A percentile compares a stretch with the other conserved stretches of the same genome.
These are phyloP conservation scores for Colletotrichum sp. DNA, from an alignment of 2,329 filamentous ascomycete genomes.

Conservation along the genomic window DNA sequence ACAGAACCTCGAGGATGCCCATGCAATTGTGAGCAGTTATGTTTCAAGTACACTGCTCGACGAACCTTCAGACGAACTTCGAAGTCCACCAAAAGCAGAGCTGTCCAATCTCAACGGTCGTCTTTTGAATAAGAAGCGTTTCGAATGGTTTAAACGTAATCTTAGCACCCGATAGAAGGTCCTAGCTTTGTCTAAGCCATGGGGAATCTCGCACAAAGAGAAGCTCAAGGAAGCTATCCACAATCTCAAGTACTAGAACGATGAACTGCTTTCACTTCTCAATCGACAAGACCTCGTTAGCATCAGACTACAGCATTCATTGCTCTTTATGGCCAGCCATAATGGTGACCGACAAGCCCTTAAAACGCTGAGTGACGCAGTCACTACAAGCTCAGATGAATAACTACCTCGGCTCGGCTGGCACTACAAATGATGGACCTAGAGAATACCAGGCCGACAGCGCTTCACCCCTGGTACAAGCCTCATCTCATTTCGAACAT, in stretches of 20 bases:
- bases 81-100: not conserved
- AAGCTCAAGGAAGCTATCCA: not conserved
- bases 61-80: not conserved
- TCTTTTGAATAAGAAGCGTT: not conserved
- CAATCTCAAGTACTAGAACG: not conserved
- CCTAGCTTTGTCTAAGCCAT: not conserved
- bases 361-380: not conserved
- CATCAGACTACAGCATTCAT: not conserved
- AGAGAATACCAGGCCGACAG: not conserved
- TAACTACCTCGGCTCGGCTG: not conserved
- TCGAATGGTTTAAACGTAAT: not conserved
- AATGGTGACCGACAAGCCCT: not conserved
- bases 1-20: not conserved
- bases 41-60: not conserved
- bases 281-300: not conserved
- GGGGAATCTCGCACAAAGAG: not conserved
- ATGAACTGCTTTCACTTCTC: not conserved
- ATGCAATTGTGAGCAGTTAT: not conserved
- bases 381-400: not conserved
- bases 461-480: not conserved
- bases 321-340: not conserved
- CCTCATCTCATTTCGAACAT: not conserved
- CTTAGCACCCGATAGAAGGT: not conserved
- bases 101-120: not conserved
- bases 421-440: not conserved